These are phyloP conservation scores for Thelonectria rubi DNA, from an alignment of 2,329 filamentous ascomycete genomes.

Conservation along the genomic window DNA sequence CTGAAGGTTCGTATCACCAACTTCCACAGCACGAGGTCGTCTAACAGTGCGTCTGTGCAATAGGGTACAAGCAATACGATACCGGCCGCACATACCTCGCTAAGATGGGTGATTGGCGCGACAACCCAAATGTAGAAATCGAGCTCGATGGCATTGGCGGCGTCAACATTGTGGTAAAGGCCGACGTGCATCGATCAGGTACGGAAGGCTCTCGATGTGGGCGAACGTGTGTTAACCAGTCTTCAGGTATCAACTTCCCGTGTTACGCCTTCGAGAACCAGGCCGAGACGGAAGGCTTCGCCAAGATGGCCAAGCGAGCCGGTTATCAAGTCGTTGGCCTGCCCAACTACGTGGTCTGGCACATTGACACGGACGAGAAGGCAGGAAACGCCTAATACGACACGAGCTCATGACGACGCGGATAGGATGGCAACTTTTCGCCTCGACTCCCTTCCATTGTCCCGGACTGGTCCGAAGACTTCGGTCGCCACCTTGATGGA, in stretches of 20 bases:
- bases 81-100: slow-evolving; percentile 93
- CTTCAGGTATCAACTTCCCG: slow-evolving; percentile 92
- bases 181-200: slow-evolving; percentile 95
- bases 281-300: slow-evolving; percentile 97
- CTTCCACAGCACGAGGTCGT: neutral
- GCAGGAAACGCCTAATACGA: slow-evolving; percentile 71
- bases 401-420: slow-evolving; percentile 17
- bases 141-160: slow-evolving; percentile 95
- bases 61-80: slow-evolving; percentile 91
- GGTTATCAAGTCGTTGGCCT: slow-evolving; percentile 92
- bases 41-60: slow-evolving; percentile 33
- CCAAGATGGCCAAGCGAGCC: slow-evolving; percentile 97
- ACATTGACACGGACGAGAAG: slow-evolving; percentile 97
- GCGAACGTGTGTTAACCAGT: slow-evolving; percentile 37
- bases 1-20: slow-evolving; percentile 72
- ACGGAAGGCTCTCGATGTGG: slow-evolving; percentile 43
- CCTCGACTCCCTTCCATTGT: slow-evolving; percentile 32
- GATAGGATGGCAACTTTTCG: slow-evolving; percentile 27
- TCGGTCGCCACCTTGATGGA: slow-evolving; percentile 28
- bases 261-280: slow-evolving; percentile 98
- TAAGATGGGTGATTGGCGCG: slow-evolving; percentile 88
- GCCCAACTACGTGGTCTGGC: slow-evolving; percentile 98
- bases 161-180: slow-evolving; percentile 97
- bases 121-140: slow-evolving; percentile 91
- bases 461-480: slow-evolving; percentile 31